A percentile compares a stretch with the other conserved stretches of the same genome.
Conservation (phyloP, 2,329 filamentous ascomycete species). For the Hysterium pulicare region DNA sequence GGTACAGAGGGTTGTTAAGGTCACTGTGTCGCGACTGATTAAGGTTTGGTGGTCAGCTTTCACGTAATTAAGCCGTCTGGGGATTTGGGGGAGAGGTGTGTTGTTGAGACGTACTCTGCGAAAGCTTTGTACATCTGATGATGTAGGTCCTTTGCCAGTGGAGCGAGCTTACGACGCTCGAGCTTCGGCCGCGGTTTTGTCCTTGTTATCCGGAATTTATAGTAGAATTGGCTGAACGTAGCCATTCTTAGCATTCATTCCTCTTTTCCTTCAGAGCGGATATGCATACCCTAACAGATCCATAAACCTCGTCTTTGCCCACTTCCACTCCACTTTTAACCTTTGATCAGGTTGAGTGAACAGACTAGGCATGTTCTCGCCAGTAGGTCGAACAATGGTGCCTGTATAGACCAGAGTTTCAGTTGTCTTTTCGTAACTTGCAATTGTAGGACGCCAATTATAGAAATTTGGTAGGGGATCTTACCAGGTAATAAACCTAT, state of each 20-base stretch:
- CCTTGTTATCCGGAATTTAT: constrained; percentile 11
- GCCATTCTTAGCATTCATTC: not conserved
- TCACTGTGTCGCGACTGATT: constrained; percentile 44
- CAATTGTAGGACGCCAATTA: too few species aligned
- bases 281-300: constrained; percentile 16
- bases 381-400: constrained; percentile 36
- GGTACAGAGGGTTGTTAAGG: constrained; percentile 54
- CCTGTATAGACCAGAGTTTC: constrained; percentile 14
- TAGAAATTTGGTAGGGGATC: not conserved
- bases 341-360: constrained; percentile 18
- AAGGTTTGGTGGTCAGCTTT: constrained; percentile 6
- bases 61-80: too few species aligned
- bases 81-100: too few species aligned
- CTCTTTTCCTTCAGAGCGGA: constrained; percentile 6
- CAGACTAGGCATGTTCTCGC: constrained; percentile 23
- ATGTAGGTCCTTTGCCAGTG: constrained; percentile 59
- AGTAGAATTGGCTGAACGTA: constrained; percentile 6
- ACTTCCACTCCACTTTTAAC: constrained; percentile 23
- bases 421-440: not conserved
- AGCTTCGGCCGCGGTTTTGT: constrained; percentile 37
- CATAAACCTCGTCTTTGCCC: constrained; percentile 13
- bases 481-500: constrained; percentile 18
- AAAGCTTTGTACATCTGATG: constrained; percentile 59
- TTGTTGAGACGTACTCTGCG: constrained; percentile 42
- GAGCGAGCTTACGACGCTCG: constrained; percentile 37